Evolutionary conservation across 345 rosid genomes (phyloP).

Genomic region (Jatropha curcas): DNA sequence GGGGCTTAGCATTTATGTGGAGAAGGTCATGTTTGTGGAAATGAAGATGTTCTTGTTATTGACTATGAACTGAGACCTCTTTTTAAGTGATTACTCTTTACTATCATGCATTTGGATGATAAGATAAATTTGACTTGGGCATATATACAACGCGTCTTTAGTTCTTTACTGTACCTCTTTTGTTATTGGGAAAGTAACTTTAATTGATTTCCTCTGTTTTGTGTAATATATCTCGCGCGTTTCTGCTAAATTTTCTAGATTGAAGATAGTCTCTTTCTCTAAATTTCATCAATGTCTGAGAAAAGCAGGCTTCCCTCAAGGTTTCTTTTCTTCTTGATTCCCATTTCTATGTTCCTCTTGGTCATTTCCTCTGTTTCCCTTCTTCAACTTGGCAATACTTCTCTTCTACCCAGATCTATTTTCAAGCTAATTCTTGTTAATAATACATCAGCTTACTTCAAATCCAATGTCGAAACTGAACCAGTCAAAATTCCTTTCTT

Average conservation of each 20-base stretch:
- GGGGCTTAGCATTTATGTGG: conserved; percentile 12
- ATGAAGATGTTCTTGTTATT: not conserved
- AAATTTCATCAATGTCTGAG: conserved; percentile 36
- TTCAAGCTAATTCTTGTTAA: conserved; percentile 62
- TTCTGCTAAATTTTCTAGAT: not conserved
- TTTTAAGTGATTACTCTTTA: not conserved
- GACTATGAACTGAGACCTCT: not conserved
- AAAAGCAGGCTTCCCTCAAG: conserved; percentile 38
- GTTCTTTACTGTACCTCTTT: not conserved
- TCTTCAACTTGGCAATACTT: conserved; percentile 54
- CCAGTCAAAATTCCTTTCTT: conserved; percentile 31
- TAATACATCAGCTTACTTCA: conserved; percentile 41
- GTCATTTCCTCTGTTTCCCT: conserved; percentile 54
- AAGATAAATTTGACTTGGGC: not conserved
- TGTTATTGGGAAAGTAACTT: not conserved
- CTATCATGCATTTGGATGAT: not conserved
- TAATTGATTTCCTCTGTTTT: not conserved
- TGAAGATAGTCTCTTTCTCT: not conserved
- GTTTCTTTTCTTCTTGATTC: conserved; percentile 43
- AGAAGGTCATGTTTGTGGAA: conserved; percentile 5
- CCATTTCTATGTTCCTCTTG: conserved; percentile 28
- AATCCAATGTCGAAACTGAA: conserved; percentile 35
- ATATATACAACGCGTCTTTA: not conserved
- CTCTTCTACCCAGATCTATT: conserved; percentile 54
- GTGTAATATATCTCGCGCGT: not conserved